phyloP scores from a whole-genome alignment of 371 early-diverging fungal genomes.

The Mortierella sp. region DNA sequence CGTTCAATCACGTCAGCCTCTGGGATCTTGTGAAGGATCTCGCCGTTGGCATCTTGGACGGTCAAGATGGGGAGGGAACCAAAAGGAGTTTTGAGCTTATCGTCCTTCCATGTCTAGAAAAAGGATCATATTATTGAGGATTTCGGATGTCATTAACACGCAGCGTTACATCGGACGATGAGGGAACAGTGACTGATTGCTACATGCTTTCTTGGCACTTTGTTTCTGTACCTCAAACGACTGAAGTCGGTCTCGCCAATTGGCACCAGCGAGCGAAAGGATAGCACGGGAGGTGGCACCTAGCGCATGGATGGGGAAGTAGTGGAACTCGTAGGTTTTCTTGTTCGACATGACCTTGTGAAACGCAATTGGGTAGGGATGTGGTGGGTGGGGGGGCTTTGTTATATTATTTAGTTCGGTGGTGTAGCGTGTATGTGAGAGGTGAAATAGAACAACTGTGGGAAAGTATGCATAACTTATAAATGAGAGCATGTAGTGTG shows the following conservation, averaged over 20 bases:
- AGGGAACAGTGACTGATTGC: no score
- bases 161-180: no score
- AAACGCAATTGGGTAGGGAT: no score
- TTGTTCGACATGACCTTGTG: no score
- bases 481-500: no score
- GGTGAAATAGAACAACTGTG: no score
- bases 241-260: slow-evolving; percentile 24
- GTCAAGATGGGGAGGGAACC: slow-evolving; percentile 29
- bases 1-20: slow-evolving; percentile 39
- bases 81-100: slow-evolving; percentile 21
- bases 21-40: slow-evolving; percentile 12
- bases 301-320: slow-evolving; percentile 25
- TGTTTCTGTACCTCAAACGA: slow-evolving; percentile 14
- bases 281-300: slow-evolving; percentile 29
- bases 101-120: slow-evolving; percentile 21
- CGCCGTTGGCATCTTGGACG: slow-evolving; percentile 15
- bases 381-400: no score
- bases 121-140: no score
- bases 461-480: no score
- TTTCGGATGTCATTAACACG: neutral
- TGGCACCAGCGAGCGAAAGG: slow-evolving; percentile 14
- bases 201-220: no score
- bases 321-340: slow-evolving; percentile 32
- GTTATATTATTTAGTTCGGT: no score
- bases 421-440: no score